A percentile compares a stretch with the other conserved stretches of the same genome.
phyloP scores from a whole-genome alignment of 345 rosid species.

The Moringa oleifera region DNA sequence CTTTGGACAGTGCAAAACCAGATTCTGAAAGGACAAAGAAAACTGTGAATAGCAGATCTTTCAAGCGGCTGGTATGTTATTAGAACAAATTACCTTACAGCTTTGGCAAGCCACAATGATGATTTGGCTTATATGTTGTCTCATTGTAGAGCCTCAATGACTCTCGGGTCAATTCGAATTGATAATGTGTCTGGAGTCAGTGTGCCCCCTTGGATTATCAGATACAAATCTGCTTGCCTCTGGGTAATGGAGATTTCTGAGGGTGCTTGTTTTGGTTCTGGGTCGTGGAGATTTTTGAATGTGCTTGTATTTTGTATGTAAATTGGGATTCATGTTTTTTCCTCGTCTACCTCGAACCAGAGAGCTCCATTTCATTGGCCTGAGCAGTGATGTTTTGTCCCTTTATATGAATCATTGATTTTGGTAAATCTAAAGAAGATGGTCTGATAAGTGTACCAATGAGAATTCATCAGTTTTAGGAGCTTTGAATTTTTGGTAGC shows the following conservation, averaged over 20 bases:
- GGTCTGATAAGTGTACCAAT: too few relatives aligned
- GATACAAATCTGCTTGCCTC: too few relatives aligned
- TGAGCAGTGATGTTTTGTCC: too few relatives aligned
- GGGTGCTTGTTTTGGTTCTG: too few relatives aligned
- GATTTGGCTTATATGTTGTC: slow-evolving; percentile 2
- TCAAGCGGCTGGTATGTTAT: slow-evolving; percentile 54
- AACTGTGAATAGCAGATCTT: slow-evolving; percentile 42
- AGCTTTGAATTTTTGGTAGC: too few relatives aligned
- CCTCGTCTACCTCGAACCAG: too few relatives aligned
- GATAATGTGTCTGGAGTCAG: slow-evolving; percentile 10
- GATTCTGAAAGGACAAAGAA: slow-evolving; percentile 39
- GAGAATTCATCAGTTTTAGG: too few relatives aligned
- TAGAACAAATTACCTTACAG: slow-evolving; percentile 1
- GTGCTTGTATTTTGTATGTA: slow-evolving; percentile 8
- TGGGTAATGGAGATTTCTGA: background rate
- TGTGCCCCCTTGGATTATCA: background rate
- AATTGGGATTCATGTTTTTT: too few relatives aligned
- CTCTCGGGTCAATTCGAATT: slow-evolving; percentile 33
- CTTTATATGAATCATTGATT: too few relatives aligned
- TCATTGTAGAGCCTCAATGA: slow-evolving; percentile 38
- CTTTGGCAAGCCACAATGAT: slow-evolving; percentile 1
- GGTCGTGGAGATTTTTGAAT: too few relatives aligned
- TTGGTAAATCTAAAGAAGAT: too few relatives aligned
- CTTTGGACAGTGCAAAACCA: slow-evolving; percentile 64
- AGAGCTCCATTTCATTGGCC: too few relatives aligned